Base-by-base conservation (phyloP, 345 rosid species). In the Capsella bursapastoris region DNA sequence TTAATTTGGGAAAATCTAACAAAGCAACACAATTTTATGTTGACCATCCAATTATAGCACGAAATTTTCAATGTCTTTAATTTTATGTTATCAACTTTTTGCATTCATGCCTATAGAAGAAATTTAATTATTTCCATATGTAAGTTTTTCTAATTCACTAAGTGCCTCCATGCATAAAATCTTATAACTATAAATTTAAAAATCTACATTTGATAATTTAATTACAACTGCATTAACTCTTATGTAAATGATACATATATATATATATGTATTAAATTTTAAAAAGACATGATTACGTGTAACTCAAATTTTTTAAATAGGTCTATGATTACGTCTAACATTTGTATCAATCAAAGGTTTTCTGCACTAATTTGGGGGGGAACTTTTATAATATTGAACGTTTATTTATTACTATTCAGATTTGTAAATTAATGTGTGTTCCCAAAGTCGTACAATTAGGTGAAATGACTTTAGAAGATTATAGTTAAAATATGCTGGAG, bases 11-110 rank as follows among this genome's bases (percentile, higher is more conserved):
- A 57, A 37, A 15, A 28, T n/a, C 48, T 57, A 6, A 48, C 15
- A 55, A n/a, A 22, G 48, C 12, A 27, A 28, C 59, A 8, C 35
- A 45, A 56, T 55, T 9, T 64, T 55, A 32, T 28, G 27, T 7
- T 25, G 48, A 27, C 41, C 32, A 27, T 57, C 59, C 72, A 45
- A 37, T 57, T 57, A 57, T 35, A 73, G 71, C 65, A 64, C 25
- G 31, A 13, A 3, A 29, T 3, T 43, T 63, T 34, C 47, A 31
- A 28, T 1, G 50, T 37, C 43, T 61, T 60, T 6, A 27, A 22
- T 22, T 22, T 22, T 22, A 22, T 58, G 25, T 25, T 22, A 50
- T 50, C 55, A 49, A 16, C 22, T 22, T 15, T 49, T 8, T 49
- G 12, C 3, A 49, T 27, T 65, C 44, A 3, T 50, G 35, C 12